Conservation (phyloP, 164 flowering plant genomes). For the Piper betle region DNA sequence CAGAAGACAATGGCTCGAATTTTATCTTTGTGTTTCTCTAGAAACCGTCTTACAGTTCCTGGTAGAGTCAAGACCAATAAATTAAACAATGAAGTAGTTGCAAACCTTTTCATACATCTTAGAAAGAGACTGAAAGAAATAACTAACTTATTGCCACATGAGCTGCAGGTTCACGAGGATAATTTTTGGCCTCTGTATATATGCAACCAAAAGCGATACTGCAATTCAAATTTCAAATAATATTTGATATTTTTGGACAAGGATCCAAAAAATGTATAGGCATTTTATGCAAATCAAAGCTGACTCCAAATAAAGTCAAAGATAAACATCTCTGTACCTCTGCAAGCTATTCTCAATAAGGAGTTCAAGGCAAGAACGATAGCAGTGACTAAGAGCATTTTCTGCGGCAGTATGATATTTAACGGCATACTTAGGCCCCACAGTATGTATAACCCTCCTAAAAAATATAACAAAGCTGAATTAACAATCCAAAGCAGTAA, state of each 20-base stretch:
- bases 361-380: slow-evolving; percentile 96
- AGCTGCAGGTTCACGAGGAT: slow-evolving; percentile 99
- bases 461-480: background rate
- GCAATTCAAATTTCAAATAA: slow-evolving; percentile 23
- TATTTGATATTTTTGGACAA: background rate
- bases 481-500: background rate
- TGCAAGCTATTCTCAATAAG: slow-evolving; percentile 83
- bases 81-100: background rate
- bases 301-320: background rate
- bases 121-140: background rate
- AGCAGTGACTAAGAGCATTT: slow-evolving; percentile 97
- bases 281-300: background rate
- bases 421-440: slow-evolving; percentile 98
- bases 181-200: slow-evolving; percentile 89
- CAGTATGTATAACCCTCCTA: slow-evolving; percentile 97
- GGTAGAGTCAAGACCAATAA: background rate
- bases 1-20: slow-evolving; percentile 84
- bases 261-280: background rate
- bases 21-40: slow-evolving; percentile 89
- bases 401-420: slow-evolving; percentile 99
- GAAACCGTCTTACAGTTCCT: slow-evolving; percentile 51
- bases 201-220: slow-evolving; percentile 97
- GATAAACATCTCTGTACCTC: slow-evolving; percentile 28
- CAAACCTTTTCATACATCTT: background rate
- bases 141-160: slow-evolving; percentile 93